Conservation (phyloP, 345 rosid species). For the Arabis alpina region DNA sequence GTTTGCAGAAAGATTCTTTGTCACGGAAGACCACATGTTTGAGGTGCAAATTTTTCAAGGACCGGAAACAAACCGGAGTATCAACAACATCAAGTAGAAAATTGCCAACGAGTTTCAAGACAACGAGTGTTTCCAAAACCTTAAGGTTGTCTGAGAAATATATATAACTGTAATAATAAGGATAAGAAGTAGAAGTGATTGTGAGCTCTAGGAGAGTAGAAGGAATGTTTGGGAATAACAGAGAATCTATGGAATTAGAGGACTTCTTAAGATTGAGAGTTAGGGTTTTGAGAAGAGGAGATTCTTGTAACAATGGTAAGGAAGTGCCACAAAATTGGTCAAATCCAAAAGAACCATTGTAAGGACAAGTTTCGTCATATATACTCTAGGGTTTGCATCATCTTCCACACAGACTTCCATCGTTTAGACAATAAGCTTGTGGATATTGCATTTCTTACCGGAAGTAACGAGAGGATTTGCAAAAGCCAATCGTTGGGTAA, state of each 20-base stretch:
- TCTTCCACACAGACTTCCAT: constrained; percentile 28
- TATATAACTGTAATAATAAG: not conserved
- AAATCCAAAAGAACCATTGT: constrained; percentile 1
- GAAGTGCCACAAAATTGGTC: not conserved
- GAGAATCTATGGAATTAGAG: too few relatives aligned
- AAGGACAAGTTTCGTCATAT: not conserved
- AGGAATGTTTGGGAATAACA: not conserved
- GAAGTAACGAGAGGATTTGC: too few relatives aligned
- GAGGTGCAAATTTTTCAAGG: constrained; percentile 14
- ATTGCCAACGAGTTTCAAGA: constrained; percentile 19
- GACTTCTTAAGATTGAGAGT: too few relatives aligned
- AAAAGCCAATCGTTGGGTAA: too few relatives aligned
- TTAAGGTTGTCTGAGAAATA: not conserved
- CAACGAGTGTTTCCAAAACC: constrained; percentile 16
- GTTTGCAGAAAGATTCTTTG: constrained; percentile 4
- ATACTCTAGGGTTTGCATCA: constrained; percentile 14
- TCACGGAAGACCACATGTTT: not conserved
- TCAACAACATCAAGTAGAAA: constrained; percentile 9
- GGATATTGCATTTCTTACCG: too few relatives aligned
- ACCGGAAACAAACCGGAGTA: constrained; percentile 26
- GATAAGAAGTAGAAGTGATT: constrained; percentile 1
- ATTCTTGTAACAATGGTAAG: constrained; percentile 1
- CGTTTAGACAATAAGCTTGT: constrained; percentile 19
- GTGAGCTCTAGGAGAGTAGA: constrained; percentile 16
- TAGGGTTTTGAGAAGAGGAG: not conserved